These are phyloP conservation scores for Ophiostoma pallidulum DNA, from an alignment of 2,329 filamentous ascomycete species.

Conservation along the genomic window DNA sequence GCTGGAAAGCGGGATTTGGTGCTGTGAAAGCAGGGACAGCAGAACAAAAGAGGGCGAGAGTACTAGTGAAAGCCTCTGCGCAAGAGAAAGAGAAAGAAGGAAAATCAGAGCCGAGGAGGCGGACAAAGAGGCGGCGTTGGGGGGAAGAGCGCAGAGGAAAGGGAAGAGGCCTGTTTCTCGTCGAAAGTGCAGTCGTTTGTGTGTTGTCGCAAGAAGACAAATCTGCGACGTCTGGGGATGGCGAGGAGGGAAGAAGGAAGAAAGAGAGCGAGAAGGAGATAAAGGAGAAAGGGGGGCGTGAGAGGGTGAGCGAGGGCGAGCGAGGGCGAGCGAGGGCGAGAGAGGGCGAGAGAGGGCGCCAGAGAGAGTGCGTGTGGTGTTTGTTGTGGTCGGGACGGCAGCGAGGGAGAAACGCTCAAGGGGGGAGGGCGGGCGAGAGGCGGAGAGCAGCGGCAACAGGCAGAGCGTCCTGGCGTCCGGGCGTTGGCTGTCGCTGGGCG, in stretches of 20 bases:
- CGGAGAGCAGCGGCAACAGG: neutral
- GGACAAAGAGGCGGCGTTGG: conserved; percentile 12
- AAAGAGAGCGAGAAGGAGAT: conserved; percentile 1
- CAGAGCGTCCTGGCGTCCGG: neutral
- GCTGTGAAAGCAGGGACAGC: neutral
- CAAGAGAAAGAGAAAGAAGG: conserved; percentile 16
- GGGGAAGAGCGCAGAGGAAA: conserved; percentile 4
- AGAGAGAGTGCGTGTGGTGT: no score
- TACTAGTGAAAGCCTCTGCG: conserved; percentile 37
- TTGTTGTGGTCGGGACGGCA: neutral
- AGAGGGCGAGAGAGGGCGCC: no score
- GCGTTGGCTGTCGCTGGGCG: neutral
- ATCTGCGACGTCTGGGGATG: conserved; percentile 12
- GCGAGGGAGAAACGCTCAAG: neutral
- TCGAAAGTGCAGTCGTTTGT: conserved; percentile 11
- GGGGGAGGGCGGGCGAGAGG: neutral
- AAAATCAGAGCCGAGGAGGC: conserved; percentile 12
- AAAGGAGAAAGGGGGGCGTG: neutral
- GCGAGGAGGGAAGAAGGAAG: conserved; percentile 4
- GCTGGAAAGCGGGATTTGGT: neutral
- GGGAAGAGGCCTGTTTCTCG: neutral
- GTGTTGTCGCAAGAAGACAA: conserved; percentile 9
- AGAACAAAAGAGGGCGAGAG: conserved; percentile 27
- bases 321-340: neutral
- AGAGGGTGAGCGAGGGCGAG: neutral